Evolutionary conservation across 805 yeast genomes (phyloP), one percentile per base, ranked within the genome.

Genomic region (Kluyveromyces dobzhanskii): DNA sequence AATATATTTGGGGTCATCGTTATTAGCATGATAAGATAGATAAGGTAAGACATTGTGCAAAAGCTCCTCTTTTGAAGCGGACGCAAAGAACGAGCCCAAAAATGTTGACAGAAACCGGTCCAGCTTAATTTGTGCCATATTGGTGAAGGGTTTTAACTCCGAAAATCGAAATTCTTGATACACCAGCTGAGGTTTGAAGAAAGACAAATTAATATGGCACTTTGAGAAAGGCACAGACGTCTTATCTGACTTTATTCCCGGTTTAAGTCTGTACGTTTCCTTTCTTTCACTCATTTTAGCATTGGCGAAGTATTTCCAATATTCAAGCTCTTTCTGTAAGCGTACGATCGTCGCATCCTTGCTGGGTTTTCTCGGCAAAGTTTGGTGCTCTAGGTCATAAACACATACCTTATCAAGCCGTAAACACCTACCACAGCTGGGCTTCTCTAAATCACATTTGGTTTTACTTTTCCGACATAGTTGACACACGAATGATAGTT

Each of bases 261-360:
- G 9, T 21, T n/a, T n/a, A n/a, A n/a, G n/a, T n/a, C 32, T 30
- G 32, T 17, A 17, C 12, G 10, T 27, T 13, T 13, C 11, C n/a
- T 27, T 32, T 8, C 4, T 19, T 9, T 24, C 37, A 12, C 30
- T 34, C 30, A 34, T 23, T 12, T 30, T 17, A 17, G 37, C 27
- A n/a, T 34, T 17, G 6, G 37, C 37, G 18, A 34, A 26, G n/a
- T 34, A 34, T 26, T 35, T 35, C 38, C 38, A 35, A 14, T 35
- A 35, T 9, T 35, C 38, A 6, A 35, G 26, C 26, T 35, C 38
- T 27, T 35, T 35, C 26, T 35, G 38, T 18, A 35, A 13, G 9
- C 38, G 31, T 3, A 26, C 12, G 11, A 35, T 16, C 11, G 38
- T 25, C 2, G 38, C 38, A 35, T 35, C 38, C 26, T 35, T 35